phyloP scores from a whole-genome alignment of 257 asterid genomes.

The Solanum pennellii region DNA sequence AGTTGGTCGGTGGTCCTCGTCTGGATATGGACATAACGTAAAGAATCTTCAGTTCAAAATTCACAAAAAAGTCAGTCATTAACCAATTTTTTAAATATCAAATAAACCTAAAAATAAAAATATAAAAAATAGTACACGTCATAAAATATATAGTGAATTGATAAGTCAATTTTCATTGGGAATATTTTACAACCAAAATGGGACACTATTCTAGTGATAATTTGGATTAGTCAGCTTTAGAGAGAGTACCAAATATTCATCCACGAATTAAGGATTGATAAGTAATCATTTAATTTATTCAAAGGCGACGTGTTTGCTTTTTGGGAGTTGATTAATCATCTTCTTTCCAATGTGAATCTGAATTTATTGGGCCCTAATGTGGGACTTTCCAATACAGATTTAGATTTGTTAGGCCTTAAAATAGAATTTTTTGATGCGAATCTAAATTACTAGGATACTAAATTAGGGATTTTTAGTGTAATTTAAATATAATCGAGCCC shows the following conservation, averaged over 20 bases:
- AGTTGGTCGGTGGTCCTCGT: slow-evolving; percentile 39
- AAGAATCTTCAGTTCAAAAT: slow-evolving; percentile 34
- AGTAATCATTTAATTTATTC: background rate
- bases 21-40: slow-evolving; percentile 43
- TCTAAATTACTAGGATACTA: background rate
- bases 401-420: background rate
- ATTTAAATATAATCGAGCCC: background rate
- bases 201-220: background rate
- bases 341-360: background rate
- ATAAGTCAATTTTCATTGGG: background rate
- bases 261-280: background rate
- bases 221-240: background rate
- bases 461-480: background rate
- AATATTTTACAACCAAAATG: background rate
- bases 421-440: too few relatives aligned
- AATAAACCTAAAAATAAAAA: background rate
- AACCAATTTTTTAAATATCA: too few relatives aligned
- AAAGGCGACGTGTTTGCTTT: background rate
- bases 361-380: background rate
- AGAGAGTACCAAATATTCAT: background rate
- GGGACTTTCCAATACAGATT: background rate
- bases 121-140: background rate
- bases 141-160: background rate
- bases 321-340: background rate
- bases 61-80: background rate